phyloP scores from a whole-genome alignment of 2,329 filamentous ascomycete species.

The Penicillium sp. region DNA sequence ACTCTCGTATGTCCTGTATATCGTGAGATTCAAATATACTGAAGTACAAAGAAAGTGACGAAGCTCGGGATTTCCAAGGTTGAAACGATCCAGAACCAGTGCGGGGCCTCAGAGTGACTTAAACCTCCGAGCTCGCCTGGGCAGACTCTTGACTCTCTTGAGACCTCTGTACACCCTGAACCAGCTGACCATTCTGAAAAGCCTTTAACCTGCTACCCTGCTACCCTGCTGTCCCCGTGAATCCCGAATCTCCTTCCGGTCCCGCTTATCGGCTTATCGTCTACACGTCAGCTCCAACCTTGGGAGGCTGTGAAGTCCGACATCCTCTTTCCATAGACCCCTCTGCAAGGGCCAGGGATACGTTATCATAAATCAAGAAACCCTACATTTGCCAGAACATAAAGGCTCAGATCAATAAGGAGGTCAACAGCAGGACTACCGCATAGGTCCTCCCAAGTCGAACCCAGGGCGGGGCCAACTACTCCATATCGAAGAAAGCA shows the following conservation, averaged over 20 bases:
- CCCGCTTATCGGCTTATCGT: conserved; percentile 11
- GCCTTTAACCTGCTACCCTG: not conserved
- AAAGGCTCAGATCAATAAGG: not conserved
- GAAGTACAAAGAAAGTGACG: not conserved
- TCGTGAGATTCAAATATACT: not conserved
- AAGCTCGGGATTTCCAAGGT: not conserved
- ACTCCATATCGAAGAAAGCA: conserved; percentile 4
- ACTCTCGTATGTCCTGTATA: not conserved
- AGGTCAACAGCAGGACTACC: not conserved
- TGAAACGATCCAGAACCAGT: not conserved
- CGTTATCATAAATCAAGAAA: not conserved
- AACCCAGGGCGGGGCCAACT: conserved; percentile 9
- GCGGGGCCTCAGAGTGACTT: conserved; percentile 2
- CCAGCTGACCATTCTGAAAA: not conserved
- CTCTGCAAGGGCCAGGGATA: not conserved
- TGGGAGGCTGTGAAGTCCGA: not conserved
- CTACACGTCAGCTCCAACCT: conserved; percentile 5
- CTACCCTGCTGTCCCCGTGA: not conserved
- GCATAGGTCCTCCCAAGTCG: not conserved
- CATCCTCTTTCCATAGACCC: not conserved
- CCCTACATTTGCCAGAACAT: not conserved
- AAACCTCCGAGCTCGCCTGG: not conserved
- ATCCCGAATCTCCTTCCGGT: conserved; percentile 2
- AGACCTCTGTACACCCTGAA: not conserved
- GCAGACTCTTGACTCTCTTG: not conserved